A percentile compares a stretch with the other conserved stretches of the same genome.
Evolutionary conservation across 1,284 basidiomycete species (phyloP).

Genomic region (Trichosporon sp.): DNA sequence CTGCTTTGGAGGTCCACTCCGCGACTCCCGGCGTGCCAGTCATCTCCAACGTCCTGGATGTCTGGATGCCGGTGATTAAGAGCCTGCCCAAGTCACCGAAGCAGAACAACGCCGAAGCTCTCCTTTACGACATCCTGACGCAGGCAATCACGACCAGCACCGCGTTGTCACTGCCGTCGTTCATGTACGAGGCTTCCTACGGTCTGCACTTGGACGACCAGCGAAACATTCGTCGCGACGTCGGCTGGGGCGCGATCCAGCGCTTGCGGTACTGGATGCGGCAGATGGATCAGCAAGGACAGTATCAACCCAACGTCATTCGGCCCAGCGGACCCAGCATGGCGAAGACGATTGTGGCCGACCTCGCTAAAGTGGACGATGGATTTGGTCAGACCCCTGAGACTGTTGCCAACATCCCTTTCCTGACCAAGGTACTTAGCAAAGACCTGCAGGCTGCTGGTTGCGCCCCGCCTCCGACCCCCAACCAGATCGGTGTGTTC

Average conservation of each 20-base stretch:
- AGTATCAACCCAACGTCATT: background rate
- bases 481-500: constrained; percentile 32
- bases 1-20: constrained; percentile 22
- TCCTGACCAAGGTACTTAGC: constrained; percentile 41
- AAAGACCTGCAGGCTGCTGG: constrained; percentile 26
- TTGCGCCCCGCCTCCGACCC: constrained; percentile 20
- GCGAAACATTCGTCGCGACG: constrained; percentile 44
- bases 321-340: constrained; percentile 25
- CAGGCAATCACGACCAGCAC: constrained; percentile 26
- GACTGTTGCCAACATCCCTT: constrained; percentile 38
- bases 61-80: constrained; percentile 30
- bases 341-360: constrained; percentile 32
- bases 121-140: constrained; percentile 39
- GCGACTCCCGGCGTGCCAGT: constrained; percentile 33
- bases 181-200: constrained; percentile 44
- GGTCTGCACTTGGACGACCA: constrained; percentile 50
- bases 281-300: constrained; percentile 13
- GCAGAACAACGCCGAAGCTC: constrained; percentile 14
- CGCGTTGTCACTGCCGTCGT: constrained; percentile 36
- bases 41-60: constrained; percentile 26
- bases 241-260: constrained; percentile 48
- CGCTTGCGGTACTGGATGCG: constrained; percentile 49
- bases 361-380: constrained; percentile 38
- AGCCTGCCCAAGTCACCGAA: constrained; percentile 12
- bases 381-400: constrained; percentile 35